Evolutionary conservation across 345 rosid genomes (phyloP), one percentile per base, ranked within the genome.

Genomic region (Toxicodendron radicans): DNA sequence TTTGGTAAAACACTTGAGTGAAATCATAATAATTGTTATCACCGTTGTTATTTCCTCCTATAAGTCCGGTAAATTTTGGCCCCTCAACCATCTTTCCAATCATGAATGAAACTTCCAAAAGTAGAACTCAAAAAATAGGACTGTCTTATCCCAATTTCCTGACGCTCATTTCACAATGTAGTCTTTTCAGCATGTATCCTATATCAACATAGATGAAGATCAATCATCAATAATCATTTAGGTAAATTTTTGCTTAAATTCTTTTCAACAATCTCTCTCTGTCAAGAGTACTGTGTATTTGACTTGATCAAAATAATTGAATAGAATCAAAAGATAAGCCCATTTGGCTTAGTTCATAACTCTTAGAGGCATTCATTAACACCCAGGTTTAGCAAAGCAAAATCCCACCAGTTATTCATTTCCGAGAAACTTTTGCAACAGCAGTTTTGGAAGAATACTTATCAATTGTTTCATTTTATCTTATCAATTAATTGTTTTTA

Each of bases 1-100:
- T 87, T 56, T 86, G 89, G 76, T 88, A 86, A 73, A 84, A 86
- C 74, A 81, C 87, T 74, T 84, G 87, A 18, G 90, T 84, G 68
- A 80, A 82, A 71, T 83, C 90, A 79, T 86, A 83, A 75, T 83
- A 84, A 77, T 79, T 75, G 68, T 83, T 82, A 41, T 77, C 82
- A 33, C 84, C 78, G 79, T 86, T 76, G 77, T 59, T 73, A 68
- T 81, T 81, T 73, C 87, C 88, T 71, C 90, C 88, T 12, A 76
- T 80, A 69, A 88, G 74, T 30, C 83, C 90, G 18, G 84, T 76
- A 73, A 85, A 81, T 52, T 83, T 86, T 67, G 85, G 88, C 52
- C 86, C 87, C 76, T 88, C 92, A 33, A 82, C 88, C 88, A 86
- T 84, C 77, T 79, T 83, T 57, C 87, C 82, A 56, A 88, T 83